Percentiles rank a stretch among this genome's conserved stretches.
phyloP scores from a whole-genome alignment of 768 basidiomycete species.

The Termitomyces titanicus region DNA sequence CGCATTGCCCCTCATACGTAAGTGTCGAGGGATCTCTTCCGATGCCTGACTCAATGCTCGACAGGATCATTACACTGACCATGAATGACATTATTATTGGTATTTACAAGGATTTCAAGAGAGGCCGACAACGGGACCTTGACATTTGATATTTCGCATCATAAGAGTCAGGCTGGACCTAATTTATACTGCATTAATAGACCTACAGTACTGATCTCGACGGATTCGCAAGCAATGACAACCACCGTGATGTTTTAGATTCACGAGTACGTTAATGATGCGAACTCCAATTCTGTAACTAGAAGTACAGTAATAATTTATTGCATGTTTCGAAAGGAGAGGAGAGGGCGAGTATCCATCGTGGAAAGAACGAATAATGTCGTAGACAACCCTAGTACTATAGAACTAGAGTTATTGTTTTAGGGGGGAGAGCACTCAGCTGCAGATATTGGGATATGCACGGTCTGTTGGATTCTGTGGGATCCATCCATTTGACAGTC shows the following conservation, averaged over 20 bases:
- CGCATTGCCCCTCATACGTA: constrained; percentile 92
- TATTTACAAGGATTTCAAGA: constrained; percentile 52
- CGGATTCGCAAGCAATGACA: background rate
- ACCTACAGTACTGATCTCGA: background rate
- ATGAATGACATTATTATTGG: constrained; percentile 77
- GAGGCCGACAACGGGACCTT: constrained; percentile 27
- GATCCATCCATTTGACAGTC: constrained; percentile 81
- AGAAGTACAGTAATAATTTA: background rate
- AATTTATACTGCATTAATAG: too few relatives aligned
- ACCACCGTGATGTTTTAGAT: background rate
- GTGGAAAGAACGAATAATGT: too few relatives aligned
- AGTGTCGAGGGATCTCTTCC: constrained; percentile 19
- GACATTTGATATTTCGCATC: constrained; percentile 3
- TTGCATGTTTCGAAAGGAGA: background rate
- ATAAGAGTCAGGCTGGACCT: background rate
- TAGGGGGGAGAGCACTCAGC: constrained; percentile 17
- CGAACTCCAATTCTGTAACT: background rate
- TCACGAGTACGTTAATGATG: background rate
- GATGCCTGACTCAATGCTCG: background rate
- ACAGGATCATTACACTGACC: constrained; percentile 85
- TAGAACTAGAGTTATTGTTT: background rate
- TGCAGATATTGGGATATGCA: constrained; percentile 64
- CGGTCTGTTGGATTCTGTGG: constrained; percentile 50
- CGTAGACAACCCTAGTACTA: too few relatives aligned
- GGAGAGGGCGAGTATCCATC: too few relatives aligned